These are phyloP conservation scores for Cutaneotrichosporon spelunceum DNA, from an alignment of 1,284 basidiomycete species.

Conservation along the genomic window DNA sequence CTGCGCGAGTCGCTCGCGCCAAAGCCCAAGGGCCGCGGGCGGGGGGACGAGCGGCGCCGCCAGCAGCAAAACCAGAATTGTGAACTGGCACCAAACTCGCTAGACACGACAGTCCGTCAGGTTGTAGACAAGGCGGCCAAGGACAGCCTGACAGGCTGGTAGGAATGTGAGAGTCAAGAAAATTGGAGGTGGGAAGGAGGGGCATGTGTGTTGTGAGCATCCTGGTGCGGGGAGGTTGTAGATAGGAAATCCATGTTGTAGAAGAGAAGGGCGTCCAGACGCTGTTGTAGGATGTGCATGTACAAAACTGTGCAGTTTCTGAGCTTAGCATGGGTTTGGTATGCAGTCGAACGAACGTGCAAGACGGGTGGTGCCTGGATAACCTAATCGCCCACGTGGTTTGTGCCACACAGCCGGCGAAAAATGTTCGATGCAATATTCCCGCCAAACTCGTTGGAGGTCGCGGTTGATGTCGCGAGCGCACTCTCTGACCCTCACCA, in stretches of 20 bases:
- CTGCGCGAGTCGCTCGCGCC: background rate
- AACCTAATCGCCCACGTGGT: background rate
- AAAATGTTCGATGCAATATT: background rate
- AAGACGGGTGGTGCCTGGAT: background rate
- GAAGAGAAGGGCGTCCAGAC: too few species aligned
- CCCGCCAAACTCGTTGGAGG: background rate
- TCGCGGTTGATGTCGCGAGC: background rate
- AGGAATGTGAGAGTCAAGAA: too few species aligned
- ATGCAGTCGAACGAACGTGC: too few species aligned
- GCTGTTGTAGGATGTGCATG: background rate
- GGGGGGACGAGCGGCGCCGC: background rate
- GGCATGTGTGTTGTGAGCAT: too few species aligned
- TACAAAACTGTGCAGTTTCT: background rate
- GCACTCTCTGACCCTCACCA: constrained; percentile 2
- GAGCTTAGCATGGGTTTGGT: too few species aligned
- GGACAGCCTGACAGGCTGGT: too few species aligned
- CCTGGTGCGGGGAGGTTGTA: background rate
- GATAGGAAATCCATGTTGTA: background rate
- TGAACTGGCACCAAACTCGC: background rate
- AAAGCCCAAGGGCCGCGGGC: background rate
- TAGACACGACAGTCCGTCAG: background rate
- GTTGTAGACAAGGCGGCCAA: too few species aligned
- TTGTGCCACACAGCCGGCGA: background rate
- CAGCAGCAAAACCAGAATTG: background rate
- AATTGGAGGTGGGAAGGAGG: too few species aligned